Conservation (phyloP, 2,329 filamentous ascomycete genomes). For the Mycocentrospora acerina region DNA sequence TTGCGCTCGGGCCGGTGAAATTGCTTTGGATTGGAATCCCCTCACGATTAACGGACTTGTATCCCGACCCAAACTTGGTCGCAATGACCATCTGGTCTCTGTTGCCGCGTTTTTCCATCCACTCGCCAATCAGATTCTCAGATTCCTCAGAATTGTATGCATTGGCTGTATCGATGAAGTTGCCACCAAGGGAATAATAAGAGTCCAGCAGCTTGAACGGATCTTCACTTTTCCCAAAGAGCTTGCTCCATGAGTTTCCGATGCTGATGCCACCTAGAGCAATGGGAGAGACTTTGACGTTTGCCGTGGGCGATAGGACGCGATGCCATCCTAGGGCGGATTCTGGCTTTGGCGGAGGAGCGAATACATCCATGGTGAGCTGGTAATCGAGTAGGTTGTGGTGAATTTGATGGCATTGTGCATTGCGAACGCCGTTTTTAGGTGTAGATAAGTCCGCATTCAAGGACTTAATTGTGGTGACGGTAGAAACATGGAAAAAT, state of each 20-base stretch:
- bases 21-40: conserved; percentile 13
- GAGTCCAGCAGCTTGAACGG: conserved; percentile 67
- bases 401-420: too few relatives aligned
- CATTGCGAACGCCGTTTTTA: too few relatives aligned
- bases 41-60: conserved; percentile 4
- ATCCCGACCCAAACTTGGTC: conserved; percentile 41
- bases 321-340: conserved; percentile 60
- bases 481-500: too few relatives aligned
- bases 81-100: conserved; percentile 44
- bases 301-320: conserved; percentile 64
- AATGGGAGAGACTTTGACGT: conserved; percentile 52
- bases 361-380: conserved; percentile 6
- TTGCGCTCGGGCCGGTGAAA: conserved; percentile 8
- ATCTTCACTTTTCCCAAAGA: conserved; percentile 59
- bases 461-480: too few relatives aligned
- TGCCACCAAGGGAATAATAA: conserved; percentile 65
- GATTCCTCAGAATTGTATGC: conserved; percentile 42
- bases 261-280: conserved; percentile 64
- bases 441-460: too few relatives aligned
- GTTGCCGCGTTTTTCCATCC: conserved; percentile 41
- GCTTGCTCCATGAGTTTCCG: conserved; percentile 64
- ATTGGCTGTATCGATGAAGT: conserved; percentile 67
- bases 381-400: too few relatives aligned
- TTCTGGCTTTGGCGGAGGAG: conserved; percentile 12
- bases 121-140: conserved; percentile 45